Conservation (phyloP, 805 yeast genomes). For the Candida verbasci region DNA sequence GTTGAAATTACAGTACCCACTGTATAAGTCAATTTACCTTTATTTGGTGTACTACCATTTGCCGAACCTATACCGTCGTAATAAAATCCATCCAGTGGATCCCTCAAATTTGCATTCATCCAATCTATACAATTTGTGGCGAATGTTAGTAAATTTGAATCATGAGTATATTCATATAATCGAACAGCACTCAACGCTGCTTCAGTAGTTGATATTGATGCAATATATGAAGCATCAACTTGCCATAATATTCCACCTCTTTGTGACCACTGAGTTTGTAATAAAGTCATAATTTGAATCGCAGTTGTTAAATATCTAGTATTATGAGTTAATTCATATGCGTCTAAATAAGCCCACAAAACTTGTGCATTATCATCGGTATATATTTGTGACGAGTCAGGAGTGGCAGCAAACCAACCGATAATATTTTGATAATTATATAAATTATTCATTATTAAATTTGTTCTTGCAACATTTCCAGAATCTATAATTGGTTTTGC, state of each 20-base stretch:
- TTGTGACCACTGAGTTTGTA: constrained; percentile 17
- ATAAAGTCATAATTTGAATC: constrained; percentile 12
- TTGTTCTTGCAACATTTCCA: constrained; percentile 11
- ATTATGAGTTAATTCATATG: constrained; percentile 15
- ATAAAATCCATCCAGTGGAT: constrained; percentile 17
- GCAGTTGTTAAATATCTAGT: constrained; percentile 17
- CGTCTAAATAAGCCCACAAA: constrained; percentile 24
- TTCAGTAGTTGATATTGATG: constrained; percentile 27
- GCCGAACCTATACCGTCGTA: constrained; percentile 17
- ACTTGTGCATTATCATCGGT: constrained; percentile 27
- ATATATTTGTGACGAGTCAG: constrained; percentile 20
- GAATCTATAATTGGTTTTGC: constrained; percentile 16
- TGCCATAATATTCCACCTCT: constrained; percentile 26
- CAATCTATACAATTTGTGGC: constrained; percentile 13
- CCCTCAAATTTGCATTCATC: constrained; percentile 11
- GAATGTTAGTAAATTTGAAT: constrained; percentile 12
- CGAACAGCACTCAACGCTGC: constrained; percentile 24
- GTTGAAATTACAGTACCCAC: constrained; percentile 23
- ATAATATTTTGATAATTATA: constrained; percentile 14
- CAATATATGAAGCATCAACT: constrained; percentile 17
- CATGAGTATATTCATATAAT: constrained; percentile 14
- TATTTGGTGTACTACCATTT: constrained; percentile 14
- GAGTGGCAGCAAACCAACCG: constrained; percentile 20
- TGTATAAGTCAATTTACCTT: constrained; percentile 26
- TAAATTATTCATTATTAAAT: constrained; percentile 11